Base-by-base conservation (phyloP, 140 eudicot genomes). In the Senecio squalidus region DNA sequence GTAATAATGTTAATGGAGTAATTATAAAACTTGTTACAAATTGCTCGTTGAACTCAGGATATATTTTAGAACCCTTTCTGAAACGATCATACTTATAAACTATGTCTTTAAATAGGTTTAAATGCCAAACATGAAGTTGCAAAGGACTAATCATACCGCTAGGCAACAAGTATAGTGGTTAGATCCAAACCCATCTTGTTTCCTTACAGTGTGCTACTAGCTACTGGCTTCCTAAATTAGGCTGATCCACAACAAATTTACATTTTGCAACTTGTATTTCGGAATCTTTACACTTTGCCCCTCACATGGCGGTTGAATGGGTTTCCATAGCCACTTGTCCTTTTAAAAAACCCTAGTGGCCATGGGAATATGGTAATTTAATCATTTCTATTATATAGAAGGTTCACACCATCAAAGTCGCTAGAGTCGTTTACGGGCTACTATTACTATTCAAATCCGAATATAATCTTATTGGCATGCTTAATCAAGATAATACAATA, bases 321-420 rank as follows among this genome's bases (percentile, higher is more conserved):
- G 57, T 11, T 3, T 13, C 51, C 34, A 6, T 33, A 30, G 9
- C 47, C 46, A 66, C 64, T 58, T 33, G 41, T 55, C 44, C 9
- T 29, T 17, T 46, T 1, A 25, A 17, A n/a, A 69, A 60, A 59
- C 11, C 61, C 68, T 58, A 69, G 74, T 60, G 68, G 62, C 6
- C n/a, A n/a, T n/a, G n/a, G n/a, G n/a, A n/a, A 6, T 24, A 38
- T 55, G 10, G n/a, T 31, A 30, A 25, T 10, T 10, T 41, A 15
- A 10, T 41, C 17, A 15, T 41, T n/a, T n/a, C n/a, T n/a, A n/a
- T 30, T 38, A 18, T 11, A 70, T 24, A 52, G 56, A 30, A 61
- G 39, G 46, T 22, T 20, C 58, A 48, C 22, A 59, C 55, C 28
- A 34, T 24, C 30, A 21, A 51, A 14, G 31, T 50, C 22, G 46